Base-by-base conservation (phyloP, 2,329 filamentous ascomycete genomes). In the Dactylellina parvicollis region DNA sequence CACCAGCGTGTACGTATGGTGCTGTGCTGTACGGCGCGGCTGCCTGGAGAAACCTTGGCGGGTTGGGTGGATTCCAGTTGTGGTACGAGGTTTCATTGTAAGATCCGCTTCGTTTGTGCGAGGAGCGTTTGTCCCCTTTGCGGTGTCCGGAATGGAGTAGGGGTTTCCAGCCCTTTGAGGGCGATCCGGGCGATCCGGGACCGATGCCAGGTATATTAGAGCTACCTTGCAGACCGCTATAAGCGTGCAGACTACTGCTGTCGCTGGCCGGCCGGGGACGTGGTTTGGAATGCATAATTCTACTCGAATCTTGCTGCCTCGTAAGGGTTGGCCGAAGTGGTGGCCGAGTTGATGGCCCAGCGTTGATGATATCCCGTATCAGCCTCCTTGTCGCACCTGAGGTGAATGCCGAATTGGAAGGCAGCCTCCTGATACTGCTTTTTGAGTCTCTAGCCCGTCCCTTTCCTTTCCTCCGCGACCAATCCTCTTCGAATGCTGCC, bases 21-120 rank as follows among this genome's bases (percentile, higher is more conserved):
- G 89, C 84, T 12, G 88, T 80, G 14, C 89, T 78, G 50, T 80
- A 78, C 46, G 81, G 79, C 20, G 81, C 75, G 79, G 40, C 24
- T 22, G 42, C 49, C 22, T 74, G 70, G 18, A 61, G 40, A 26
- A 69, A 69, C n/a, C 61, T 60, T 76, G 55, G 80, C 79, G 30
- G 84, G 80, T 36, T 80, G 7, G 86, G 77, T 1, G 85, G 85
- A 9, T 84, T 81, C 60, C 86, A 81, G 82, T 89, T 80, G 78
- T 95, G 91, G 76, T 92, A 85, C 56, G 94, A 80, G 0, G 93
- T 94, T 81, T 97, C 92, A 0, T 90, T 91, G 77, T 95, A 89
- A 79, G 93, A 97, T 54, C 89, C 92, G 78, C 91, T 96, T 20
- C 92, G 88, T 80, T 92, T 93, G 81, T 96, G 92, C 1, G 83